Evolutionary conservation across 1,139 yeast species (phyloP).

Genomic region (Candida tunisiensis): DNA sequence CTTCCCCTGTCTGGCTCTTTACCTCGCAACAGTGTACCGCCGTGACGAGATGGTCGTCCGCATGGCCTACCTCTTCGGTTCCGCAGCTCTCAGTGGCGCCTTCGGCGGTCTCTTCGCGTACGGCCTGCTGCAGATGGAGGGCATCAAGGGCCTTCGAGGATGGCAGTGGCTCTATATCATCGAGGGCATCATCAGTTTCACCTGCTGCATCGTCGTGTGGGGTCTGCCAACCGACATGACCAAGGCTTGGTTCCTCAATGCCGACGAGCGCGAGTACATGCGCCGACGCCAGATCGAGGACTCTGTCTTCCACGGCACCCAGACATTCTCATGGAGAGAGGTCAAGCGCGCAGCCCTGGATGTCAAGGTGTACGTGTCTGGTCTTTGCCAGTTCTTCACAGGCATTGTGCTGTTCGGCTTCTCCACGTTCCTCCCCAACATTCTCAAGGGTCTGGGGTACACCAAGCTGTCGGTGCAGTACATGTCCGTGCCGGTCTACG

Average conservation of each 20-base stretch:
- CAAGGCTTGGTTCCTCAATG: conserved; percentile 28
- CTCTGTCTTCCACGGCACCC: conserved; percentile 21
- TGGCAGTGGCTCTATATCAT: conserved; percentile 23
- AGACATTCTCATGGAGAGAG: no score
- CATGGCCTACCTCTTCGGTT: conserved; percentile 38
- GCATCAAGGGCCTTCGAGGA: conserved; percentile 18
- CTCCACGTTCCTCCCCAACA: conserved; percentile 31
- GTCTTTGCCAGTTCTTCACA: conserved; percentile 29
- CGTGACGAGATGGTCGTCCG: conserved; percentile 25
- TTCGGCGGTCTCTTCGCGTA: conserved; percentile 18
- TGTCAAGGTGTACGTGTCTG: conserved; percentile 23
- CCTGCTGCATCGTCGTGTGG: no score
- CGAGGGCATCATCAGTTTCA: no score
- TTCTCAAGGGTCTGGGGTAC: conserved; percentile 29
- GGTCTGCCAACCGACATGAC: no score
- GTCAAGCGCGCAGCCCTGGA: conserved; percentile 24
- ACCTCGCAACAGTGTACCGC: conserved; percentile 17
- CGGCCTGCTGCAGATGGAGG: conserved; percentile 20
- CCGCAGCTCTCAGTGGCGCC: conserved; percentile 23
- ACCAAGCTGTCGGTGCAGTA: conserved; percentile 27
- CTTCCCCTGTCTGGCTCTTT: conserved; percentile 17
- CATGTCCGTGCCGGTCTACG: conserved; percentile 33
- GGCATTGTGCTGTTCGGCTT: conserved; percentile 31
- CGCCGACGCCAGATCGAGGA: conserved; percentile 18
- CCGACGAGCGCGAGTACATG: conserved; percentile 28